Conservation (phyloP, 345 rosid genomes). For the Odontarrhena argentea region DNA sequence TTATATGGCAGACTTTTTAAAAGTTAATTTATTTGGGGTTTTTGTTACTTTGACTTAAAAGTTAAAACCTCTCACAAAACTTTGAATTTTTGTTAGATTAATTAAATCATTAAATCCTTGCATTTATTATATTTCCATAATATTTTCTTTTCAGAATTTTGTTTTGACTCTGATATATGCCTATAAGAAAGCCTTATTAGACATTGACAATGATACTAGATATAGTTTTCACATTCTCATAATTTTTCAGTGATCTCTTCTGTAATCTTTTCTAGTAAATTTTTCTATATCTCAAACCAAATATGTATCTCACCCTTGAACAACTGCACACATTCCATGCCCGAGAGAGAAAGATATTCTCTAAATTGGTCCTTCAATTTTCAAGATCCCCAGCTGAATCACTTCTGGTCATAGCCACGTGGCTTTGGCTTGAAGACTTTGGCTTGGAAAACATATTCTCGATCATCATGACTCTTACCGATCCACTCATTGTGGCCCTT, state of each 20-base stretch:
- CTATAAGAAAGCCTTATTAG: not conserved
- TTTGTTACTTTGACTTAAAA: not conserved
- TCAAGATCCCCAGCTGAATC: slow-evolving; percentile 43
- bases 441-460: slow-evolving; percentile 36
- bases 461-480: slow-evolving; percentile 3
- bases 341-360: slow-evolving; percentile 42
- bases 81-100: not conserved
- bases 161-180: no score
- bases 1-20: not conserved
- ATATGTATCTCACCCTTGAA: slow-evolving; percentile 28
- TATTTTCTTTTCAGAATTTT: not conserved
- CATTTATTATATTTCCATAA: not conserved
- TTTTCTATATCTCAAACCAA: not conserved
- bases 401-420: slow-evolving; percentile 46
- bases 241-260: not conserved
- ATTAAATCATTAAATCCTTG: not conserved
- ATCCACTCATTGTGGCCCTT: slow-evolving; percentile 27
- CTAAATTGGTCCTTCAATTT: slow-evolving; percentile 36
- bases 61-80: not conserved
- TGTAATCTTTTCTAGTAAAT: no score
- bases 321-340: slow-evolving; percentile 36
- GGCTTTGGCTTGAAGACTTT: slow-evolving; percentile 52
- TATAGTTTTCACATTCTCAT: not conserved
- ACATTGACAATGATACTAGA: not conserved
- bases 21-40: not conserved